Base-by-base conservation (phyloP, 192 early-diverging fungal genomes). In the Tieghemiomyces parasiticus region DNA sequence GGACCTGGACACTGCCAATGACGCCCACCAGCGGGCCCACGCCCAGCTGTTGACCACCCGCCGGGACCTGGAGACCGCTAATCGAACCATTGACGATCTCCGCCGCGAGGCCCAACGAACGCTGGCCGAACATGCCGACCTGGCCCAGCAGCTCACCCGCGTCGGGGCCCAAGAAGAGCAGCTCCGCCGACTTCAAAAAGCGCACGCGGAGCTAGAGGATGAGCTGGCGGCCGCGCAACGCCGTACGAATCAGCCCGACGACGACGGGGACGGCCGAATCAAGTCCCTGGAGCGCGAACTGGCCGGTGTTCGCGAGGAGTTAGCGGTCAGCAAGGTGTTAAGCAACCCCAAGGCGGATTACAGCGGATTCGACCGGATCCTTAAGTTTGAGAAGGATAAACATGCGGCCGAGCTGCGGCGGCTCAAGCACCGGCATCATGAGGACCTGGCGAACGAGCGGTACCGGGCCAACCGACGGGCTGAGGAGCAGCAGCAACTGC, bases 401-500 rank as follows among this genome's bases (percentile, higher is more conserved):
- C 24, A 38, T 9, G n/a, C 55, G 10, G n/a, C 20, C 2, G 55
- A 58, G n/a, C 30, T 58, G 13, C 30, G 33, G 33, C 32, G 24
- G 24, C 35, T 22, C 33, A 31, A 35, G 32, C n/a, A 38, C 9
- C 4, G 35, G 35, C 55, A 58, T 20, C 55, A 34, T 26, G 30
- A 31, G 16, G 55, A 58, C 16, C 33, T 58, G 34, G 32, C 35
- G 31, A 30, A 58, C 14, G 55, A 58, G 35, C 55, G 55, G 2
- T 35, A 31, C 32, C 55, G 55, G 33, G 55, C 55, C 22, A 58
- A 58, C n/a, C 32, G 61, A 24, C 63, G 61, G 35, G 53, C 34
- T 20, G 33, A 48, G 25, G 31, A 60, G 24, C 31, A 45, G 29
- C 59, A 56, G 34, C 48, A 60, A 1, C 33, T 30, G 20, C 31